Evolutionary conservation across 805 yeast genomes (phyloP).

Genomic region (Kodamaea sagamina): DNA sequence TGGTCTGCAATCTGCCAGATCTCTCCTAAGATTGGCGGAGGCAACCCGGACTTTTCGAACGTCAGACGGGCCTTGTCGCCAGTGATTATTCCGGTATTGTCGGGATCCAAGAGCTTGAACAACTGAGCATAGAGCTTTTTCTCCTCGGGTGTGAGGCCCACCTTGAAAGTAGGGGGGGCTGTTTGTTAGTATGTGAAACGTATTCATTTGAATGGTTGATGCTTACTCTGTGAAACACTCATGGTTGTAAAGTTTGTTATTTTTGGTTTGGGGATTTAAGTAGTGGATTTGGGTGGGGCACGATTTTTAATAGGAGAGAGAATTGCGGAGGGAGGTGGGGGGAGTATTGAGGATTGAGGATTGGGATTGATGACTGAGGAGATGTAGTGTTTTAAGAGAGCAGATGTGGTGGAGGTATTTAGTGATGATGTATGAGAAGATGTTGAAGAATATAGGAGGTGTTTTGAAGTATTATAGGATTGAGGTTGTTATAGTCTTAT

Average conservation of each 20-base stretch:
- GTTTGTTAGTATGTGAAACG: background rate
- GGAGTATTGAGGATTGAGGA: too few species aligned
- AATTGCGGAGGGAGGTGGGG: too few species aligned
- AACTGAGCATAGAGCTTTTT: conserved; percentile 69
- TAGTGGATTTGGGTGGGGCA: conserved; percentile 8
- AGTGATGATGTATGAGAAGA: too few species aligned
- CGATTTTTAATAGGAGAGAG: background rate
- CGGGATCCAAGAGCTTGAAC: conserved; percentile 78
- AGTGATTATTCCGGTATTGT: conserved; percentile 75
- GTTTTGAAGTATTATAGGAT: too few species aligned
- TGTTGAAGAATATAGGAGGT: too few species aligned
- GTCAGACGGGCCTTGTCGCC: conserved; percentile 85
- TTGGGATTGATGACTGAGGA: too few species aligned
- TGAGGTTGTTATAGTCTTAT: too few species aligned
- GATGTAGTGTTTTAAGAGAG: too few species aligned
- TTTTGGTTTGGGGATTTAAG: conserved; percentile 4
- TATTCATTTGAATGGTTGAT: background rate
- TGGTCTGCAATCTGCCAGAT: conserved; percentile 95
- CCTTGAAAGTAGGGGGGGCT: conserved; percentile 38
- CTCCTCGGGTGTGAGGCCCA: conserved; percentile 71
- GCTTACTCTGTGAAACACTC: conserved; percentile 33
- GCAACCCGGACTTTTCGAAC: conserved; percentile 81
- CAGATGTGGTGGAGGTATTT: too few species aligned
- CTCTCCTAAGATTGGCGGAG: conserved; percentile 77
- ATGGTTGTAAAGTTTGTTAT: conserved; percentile 14